These are phyloP conservation scores for Funneliformis caledonium DNA, from an alignment of 371 early-diverging fungal genomes.

Conservation along the genomic window DNA sequence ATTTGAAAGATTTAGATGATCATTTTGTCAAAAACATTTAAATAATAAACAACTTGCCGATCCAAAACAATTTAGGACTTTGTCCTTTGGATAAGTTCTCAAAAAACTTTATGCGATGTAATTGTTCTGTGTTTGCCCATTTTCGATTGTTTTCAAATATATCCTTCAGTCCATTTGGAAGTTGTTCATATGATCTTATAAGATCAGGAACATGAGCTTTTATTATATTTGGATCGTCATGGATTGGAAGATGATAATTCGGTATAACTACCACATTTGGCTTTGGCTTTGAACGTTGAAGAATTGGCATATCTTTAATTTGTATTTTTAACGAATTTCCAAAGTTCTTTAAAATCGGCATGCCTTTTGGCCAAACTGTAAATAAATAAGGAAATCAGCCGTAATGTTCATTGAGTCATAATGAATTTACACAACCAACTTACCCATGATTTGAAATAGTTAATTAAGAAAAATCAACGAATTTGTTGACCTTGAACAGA, in stretches of 20 bases:
- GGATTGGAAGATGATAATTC: neutral
- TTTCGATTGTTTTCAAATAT: slow-evolving; percentile 24
- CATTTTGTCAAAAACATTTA: neutral
- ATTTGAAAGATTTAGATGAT: neutral
- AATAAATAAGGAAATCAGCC: neutral
- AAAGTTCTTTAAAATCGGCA: neutral
- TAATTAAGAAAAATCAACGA: too few relatives aligned
- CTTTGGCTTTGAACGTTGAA: neutral
- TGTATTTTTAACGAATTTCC: neutral
- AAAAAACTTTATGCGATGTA: slow-evolving; percentile 61
- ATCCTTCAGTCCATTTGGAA: slow-evolving; percentile 1
- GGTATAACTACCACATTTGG: neutral
- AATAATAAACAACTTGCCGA: slow-evolving; percentile 60
- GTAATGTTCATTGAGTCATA: too few relatives aligned
- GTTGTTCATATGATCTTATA: neutral
- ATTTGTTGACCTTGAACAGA: too few relatives aligned
- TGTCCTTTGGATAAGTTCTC: slow-evolving; percentile 66
- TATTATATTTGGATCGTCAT: neutral
- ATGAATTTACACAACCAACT: too few relatives aligned
- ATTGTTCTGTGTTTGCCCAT: slow-evolving; percentile 1
- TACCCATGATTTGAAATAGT: too few relatives aligned
- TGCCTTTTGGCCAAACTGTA: neutral
- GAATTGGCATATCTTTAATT: neutral
- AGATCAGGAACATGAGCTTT: slow-evolving; percentile 1
- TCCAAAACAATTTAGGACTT: slow-evolving; percentile 89